Conservation (phyloP, 495 filamentous ascomycete species). For the Lindgomyces ingoldianus region DNA sequence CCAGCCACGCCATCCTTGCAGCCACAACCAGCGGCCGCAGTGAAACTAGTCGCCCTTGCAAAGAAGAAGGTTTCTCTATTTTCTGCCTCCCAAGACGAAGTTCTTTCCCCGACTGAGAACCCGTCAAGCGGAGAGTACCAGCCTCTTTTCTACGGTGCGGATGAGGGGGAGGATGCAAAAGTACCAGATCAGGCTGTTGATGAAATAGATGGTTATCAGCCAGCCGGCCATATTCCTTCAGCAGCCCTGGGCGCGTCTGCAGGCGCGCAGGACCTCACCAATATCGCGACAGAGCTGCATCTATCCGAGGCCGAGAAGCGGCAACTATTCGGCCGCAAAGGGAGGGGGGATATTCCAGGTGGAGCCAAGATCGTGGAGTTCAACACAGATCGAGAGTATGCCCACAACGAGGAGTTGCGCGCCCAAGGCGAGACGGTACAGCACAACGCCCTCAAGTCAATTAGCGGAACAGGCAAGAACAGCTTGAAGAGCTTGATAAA, state of each 20-base stretch:
- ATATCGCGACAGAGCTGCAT: slow-evolving; percentile 71
- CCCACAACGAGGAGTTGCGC: slow-evolving; percentile 73
- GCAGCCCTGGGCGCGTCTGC: neutral
- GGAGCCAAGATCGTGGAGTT: slow-evolving; percentile 65
- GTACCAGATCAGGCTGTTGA: slow-evolving; percentile 11
- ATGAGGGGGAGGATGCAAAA: slow-evolving; percentile 29
- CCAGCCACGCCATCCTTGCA: slow-evolving; percentile 1
- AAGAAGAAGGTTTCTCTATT: slow-evolving; percentile 61
- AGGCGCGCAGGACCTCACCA: slow-evolving; percentile 54
- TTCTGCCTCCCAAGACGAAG: slow-evolving; percentile 52
- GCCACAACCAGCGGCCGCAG: slow-evolving; percentile 23
- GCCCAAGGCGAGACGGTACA: slow-evolving; percentile 63
- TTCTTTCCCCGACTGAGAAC: slow-evolving; percentile 13
- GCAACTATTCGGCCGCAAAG: slow-evolving; percentile 76
- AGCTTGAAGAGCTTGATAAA: slow-evolving; percentile 83
- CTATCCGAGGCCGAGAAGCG: slow-evolving; percentile 71
- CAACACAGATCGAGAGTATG: slow-evolving; percentile 84
- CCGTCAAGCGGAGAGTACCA: slow-evolving; percentile 48
- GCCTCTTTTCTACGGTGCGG: slow-evolving; percentile 26
- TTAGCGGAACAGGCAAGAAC: slow-evolving; percentile 81
- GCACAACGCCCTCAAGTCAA: slow-evolving; percentile 79
- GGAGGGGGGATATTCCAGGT: slow-evolving; percentile 42
- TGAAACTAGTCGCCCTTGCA: slow-evolving; percentile 28
- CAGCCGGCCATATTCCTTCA: neutral
- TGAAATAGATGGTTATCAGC: neutral